phyloP scores from a whole-genome alignment of 2,329 filamentous ascomycete species.

The Fusarium sp. region DNA sequence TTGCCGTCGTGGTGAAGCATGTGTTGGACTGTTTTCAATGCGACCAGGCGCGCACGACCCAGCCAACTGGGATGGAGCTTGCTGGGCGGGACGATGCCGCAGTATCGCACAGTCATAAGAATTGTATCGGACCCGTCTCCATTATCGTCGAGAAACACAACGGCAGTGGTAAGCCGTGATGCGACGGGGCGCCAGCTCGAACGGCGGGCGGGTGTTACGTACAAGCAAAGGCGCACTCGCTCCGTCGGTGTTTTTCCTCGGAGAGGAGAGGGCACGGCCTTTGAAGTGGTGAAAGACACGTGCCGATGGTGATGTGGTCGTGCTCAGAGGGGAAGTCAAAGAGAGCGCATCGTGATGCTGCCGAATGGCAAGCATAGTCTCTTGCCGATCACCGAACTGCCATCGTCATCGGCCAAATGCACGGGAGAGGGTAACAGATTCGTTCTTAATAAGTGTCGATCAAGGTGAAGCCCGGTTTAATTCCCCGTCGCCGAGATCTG shows the following conservation, averaged over 20 bases:
- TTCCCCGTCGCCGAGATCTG: slow-evolving; percentile 41
- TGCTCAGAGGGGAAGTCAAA: slow-evolving; percentile 28
- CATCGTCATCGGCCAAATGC: slow-evolving; percentile 33
- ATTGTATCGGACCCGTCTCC: slow-evolving; percentile 10
- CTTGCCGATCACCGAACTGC: slow-evolving; percentile 31
- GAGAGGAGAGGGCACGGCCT: slow-evolving; percentile 25
- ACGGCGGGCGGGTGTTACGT: slow-evolving; percentile 38
- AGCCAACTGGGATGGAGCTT: slow-evolving; percentile 28
- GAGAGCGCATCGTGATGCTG: slow-evolving; percentile 13
- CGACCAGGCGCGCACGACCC: slow-evolving; percentile 37
- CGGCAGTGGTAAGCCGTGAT: slow-evolving; percentile 11
- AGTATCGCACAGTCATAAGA: slow-evolving; percentile 17
- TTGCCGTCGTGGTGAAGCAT: slow-evolving; percentile 9
- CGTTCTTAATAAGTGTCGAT: slow-evolving; percentile 25
- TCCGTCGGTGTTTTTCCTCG: slow-evolving; percentile 24
- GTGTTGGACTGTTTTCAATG: slow-evolving; percentile 27
- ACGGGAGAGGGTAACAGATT: slow-evolving; percentile 18
- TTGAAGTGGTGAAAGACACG: slow-evolving; percentile 2
- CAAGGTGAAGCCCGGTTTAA: slow-evolving; percentile 31
- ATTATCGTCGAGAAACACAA: slow-evolving; percentile 12
- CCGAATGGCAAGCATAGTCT: slow-evolving; percentile 15
- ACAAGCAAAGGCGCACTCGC: slow-evolving; percentile 25
- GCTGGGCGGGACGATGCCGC: slow-evolving; percentile 14
- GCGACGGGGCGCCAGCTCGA: slow-evolving; percentile 20
- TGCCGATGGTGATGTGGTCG: not conserved